Conservation (phyloP, 164 flowering plant species). For the Buxus sempervirens region DNA sequence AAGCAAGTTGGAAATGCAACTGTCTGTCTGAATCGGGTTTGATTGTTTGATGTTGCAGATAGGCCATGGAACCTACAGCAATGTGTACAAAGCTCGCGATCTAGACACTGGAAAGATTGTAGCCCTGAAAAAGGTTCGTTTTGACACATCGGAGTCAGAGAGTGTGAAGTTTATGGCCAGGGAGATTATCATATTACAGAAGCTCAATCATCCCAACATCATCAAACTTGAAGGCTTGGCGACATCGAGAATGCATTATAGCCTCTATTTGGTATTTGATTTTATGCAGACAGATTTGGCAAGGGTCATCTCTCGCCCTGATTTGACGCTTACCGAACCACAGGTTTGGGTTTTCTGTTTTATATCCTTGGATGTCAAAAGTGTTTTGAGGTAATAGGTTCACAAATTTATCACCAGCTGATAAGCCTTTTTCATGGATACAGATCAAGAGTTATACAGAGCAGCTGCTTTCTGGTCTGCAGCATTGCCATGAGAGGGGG, state of each 20-base stretch:
- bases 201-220: slow-evolving; percentile 51
- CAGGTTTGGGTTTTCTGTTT: slow-evolving; percentile 30
- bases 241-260: slow-evolving; percentile 59
- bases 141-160: slow-evolving; percentile 53
- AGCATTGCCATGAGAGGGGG: slow-evolving; percentile 58
- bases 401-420: neutral
- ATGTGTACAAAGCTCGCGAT: slow-evolving; percentile 61
- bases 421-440: neutral
- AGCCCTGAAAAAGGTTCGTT: slow-evolving; percentile 50
- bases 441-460: slow-evolving; percentile 55
- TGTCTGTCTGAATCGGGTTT: neutral
- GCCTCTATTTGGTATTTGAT: slow-evolving; percentile 54
- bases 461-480: slow-evolving; percentile 51
- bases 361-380: neutral
- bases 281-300: slow-evolving; percentile 51
- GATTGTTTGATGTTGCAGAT: slow-evolving; percentile 25
- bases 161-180: slow-evolving; percentile 57
- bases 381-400: neutral
- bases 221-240: slow-evolving; percentile 56
- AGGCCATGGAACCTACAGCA: slow-evolving; percentile 55
- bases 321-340: slow-evolving; percentile 44
- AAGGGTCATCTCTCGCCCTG: slow-evolving; percentile 34
- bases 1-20: neutral
- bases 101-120: slow-evolving; percentile 44
- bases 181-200: slow-evolving; percentile 45